Base-by-base conservation (phyloP, 768 basidiomycete species). In the Ramaria sp. region DNA sequence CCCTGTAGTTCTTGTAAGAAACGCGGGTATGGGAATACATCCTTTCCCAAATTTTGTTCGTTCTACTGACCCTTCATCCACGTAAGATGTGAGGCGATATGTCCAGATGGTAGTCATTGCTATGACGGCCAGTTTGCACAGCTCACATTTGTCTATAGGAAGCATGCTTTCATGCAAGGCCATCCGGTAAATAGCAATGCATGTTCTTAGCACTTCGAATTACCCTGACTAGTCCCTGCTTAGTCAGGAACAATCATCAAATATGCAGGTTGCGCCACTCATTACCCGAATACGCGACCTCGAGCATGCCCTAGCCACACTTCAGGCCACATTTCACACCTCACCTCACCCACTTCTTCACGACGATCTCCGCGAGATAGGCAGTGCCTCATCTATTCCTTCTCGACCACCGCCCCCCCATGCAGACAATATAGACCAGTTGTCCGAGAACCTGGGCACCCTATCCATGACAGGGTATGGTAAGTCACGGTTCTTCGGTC, bases 401-500 rank as follows among this genome's bases (percentile, higher is more conserved):
- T n/a, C 31, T n/a, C 30, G 7, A 19, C 45, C 46, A 48, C n/a
- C 19, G 24, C 30, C n/a, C 9, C 42, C n/a, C 17, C 42, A 4
- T 12, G n/a, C 42, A 43, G 37, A 49, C 31, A 22, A 49, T 31
- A 4, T 49, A 46, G 46, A 57, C 30, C 15, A 19, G 42, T 27
- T 57, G 19, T 33, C 55, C 7, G 55, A 57, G 37, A 57, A 50
- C 33, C 55, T 57, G 11, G 55, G 55, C 13, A 57, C 55, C 1
- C 27, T 57, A 19, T 57, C 55, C 19, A 57, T 57, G 30, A 57
- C 55, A n/a, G 55, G 55, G 13, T 57, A 57, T 19, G 55, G 55
- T 6, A 57, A 50, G 45, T 57, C 55, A 9, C 45, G 55, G 22
- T 57, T 57, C 38, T 48, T 49, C 22, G 55, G 55, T 17, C 4